Base-by-base conservation (phyloP, 768 basidiomycete genomes). In the Auriscalpium orientale region DNA sequence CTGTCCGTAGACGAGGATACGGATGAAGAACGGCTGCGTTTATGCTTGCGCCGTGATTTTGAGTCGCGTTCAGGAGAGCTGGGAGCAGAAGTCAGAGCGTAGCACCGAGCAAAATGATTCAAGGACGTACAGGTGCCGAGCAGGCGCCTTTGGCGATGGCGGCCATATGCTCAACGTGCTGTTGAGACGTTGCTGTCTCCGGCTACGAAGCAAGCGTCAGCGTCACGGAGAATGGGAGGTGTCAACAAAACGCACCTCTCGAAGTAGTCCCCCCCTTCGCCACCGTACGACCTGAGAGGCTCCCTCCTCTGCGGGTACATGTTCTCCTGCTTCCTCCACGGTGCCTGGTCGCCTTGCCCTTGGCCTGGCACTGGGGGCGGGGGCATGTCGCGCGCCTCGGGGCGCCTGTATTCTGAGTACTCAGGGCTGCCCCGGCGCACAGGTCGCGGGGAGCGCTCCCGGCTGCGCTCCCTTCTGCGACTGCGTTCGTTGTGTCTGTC, bases 121-220 rank as follows among this genome's bases (percentile, higher is more conserved):
- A 5, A 46, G 22, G 3, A 74, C 84, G 34, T 70, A 88, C 82
- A 81, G 59, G 47, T 70, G 68, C 38, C 88, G 80, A 38, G 78
- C 71, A 54, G 83, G 82, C 10, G 76, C 80, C 60, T 85, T 86
- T 0, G 91, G 91, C 3, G 91, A 93, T 4, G 82, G 70, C 1
- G 91, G 91, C 91, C 91, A 94, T n/a, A 91, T 76, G 61, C 78
- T 77, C 2, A 83, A 67, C 6, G 74, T 76, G 9, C 71, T 79
- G 5, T 62, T 74, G 61, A 82, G 82, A 49, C 91, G 76, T 66
- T 91, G 84, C 48, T 75, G 66, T 54, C 88, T 76, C 35, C 91
- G 91, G 62, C 91, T 93, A 57, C 1, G 51, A 56, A 46, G 44
- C 37, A n/a, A 37, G 1, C 15, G 56, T 56, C 20, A 53, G 37